Base-by-base conservation (phyloP, 192 early-diverging fungal species). In the Helicostylum pulchrum region DNA sequence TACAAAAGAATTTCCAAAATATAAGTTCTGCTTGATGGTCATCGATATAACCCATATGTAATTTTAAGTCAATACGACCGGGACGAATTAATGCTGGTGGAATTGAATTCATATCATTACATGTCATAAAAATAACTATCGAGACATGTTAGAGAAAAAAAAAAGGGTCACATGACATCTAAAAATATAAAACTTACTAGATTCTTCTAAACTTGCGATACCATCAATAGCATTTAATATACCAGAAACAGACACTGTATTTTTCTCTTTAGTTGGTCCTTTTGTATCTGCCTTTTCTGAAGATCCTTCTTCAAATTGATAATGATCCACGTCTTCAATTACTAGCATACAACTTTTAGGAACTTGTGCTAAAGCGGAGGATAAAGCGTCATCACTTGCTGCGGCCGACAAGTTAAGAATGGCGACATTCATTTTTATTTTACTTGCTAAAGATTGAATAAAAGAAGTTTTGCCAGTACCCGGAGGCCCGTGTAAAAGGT, bases 381-480 rank as follows among this genome's bases (percentile, higher is more conserved):
- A 56, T 45, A 78, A 63, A 9, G 72, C 75, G 39, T 70, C 64
- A 34, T 80, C 81, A 43, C 66, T 70, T 54, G 78, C 31, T 32
- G 75, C 70, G 31, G 56, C 72, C 53, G 77, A 70, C 23, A 83
- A 59, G 66, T 73, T 79, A 32, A 82, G 63, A 44, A 82, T 77
- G 19, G 76, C 78, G 12, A 78, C 66, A 20, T 75, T 76, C 76
- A 83, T 79, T 43, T 73, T 71, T 49, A 83, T 53, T 46, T 76
- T 72, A 19, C 81, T 64, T 26, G 81, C 81, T 61, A 83, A 53
- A n/a, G 81, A 80, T n/a, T 76, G 73, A 31, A 83, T 74, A 56
- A 80, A 75, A 1, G 79, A 80, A 12, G 78, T 80, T 57, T 83
- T 83, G n/a, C 81, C 81, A 3, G 81, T 80, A 42, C 81, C 81